Evolutionary conservation across 2,329 filamentous ascomycete genomes (phyloP).

Genomic region (Penicillium sp.): DNA sequence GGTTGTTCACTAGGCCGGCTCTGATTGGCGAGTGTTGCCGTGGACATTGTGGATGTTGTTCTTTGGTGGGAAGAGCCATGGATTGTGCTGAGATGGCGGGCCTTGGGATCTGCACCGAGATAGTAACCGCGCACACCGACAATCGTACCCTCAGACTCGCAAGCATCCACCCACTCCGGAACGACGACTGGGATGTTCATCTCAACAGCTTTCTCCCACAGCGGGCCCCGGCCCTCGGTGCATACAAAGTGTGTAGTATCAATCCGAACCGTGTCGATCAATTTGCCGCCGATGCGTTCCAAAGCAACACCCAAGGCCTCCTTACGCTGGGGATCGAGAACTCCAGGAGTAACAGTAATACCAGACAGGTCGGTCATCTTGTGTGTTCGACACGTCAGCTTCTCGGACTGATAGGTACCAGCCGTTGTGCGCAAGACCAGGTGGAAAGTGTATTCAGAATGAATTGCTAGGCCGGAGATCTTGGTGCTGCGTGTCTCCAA

Average conservation of each 20-base stretch:
- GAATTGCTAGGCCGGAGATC: constrained; percentile 92
- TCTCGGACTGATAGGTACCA: constrained; percentile 80
- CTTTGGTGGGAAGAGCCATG: constrained; percentile 34
- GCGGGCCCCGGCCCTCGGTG: constrained; percentile 81
- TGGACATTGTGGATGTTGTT: constrained; percentile 29
- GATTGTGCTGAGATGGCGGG: constrained; percentile 51
- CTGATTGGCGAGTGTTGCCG: constrained; percentile 25
- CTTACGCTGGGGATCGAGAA: constrained; percentile 70
- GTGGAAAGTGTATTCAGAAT: constrained; percentile 94
- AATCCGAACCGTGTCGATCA: constrained; percentile 86
- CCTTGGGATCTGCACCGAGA: constrained; percentile 74
- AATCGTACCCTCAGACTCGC: constrained; percentile 86
- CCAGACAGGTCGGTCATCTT: constrained; percentile 98
- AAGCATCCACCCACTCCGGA: constrained; percentile 97
- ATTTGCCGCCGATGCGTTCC: constrained; percentile 85
- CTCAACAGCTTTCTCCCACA: constrained; percentile 95
- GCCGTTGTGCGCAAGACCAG: constrained; percentile 86
- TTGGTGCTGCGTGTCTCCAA: constrained; percentile 90
- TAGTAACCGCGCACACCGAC: constrained; percentile 96
- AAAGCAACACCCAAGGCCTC: constrained; percentile 74
- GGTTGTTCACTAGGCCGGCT: constrained; percentile 25
- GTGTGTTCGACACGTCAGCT: constrained; percentile 83
- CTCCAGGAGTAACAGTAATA: constrained; percentile 88
- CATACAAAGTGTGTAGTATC: constrained; percentile 99
- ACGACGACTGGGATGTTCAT: constrained; percentile 97